Base-by-base conservation (phyloP, 352 stramenopile genomes). In the Phytophthora brassicae region DNA sequence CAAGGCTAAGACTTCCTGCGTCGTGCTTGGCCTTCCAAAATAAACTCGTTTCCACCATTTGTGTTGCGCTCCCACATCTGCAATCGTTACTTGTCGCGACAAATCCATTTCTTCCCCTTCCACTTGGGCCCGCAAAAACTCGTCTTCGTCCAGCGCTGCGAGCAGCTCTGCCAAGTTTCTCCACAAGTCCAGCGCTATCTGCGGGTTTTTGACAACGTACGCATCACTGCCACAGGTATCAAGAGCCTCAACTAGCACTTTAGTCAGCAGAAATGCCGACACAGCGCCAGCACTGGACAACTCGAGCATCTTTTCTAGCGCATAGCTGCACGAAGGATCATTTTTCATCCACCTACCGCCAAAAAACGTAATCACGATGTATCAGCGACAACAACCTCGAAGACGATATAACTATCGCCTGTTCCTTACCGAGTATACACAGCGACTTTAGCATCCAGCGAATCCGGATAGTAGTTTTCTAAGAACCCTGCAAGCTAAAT, bases 21-120 rank as follows among this genome's bases (percentile, higher is more conserved):
- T 13, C 0, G 60, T 74, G 13, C 53, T 56, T 22, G 79, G 79
- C 35, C 69, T 74, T 6, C 67, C 69, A 43, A 90, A 86, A 56
- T 76, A 93, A 1, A 81, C 44, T n/a, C 70, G 62, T 23, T 79
- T 82, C 84, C 84, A 93, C 84, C 84, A 93, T 16, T 35, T 41
- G 16, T 26, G 61, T 22, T 65, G 72, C 28, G 31, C 20, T 45
- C 70, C 67, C 19, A 81, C 55, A 49, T 74, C 70, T 49, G 51
- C 46, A 44, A 81, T 56, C 20, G 64, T 72, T 47, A 65, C 44
- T 62, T 66, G 48, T 6, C 56, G 42, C 8, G 38, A 64, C 3
- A 44, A 12, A 26, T 60, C 33, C n/a, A 20, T 22, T 4, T 43
- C 20, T 43, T 31, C 35, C 35, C 17, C 22, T 42, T 66, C 56